phyloP scores from a whole-genome alignment of 768 basidiomycete genomes.

The Lyophyllum semitale region DNA sequence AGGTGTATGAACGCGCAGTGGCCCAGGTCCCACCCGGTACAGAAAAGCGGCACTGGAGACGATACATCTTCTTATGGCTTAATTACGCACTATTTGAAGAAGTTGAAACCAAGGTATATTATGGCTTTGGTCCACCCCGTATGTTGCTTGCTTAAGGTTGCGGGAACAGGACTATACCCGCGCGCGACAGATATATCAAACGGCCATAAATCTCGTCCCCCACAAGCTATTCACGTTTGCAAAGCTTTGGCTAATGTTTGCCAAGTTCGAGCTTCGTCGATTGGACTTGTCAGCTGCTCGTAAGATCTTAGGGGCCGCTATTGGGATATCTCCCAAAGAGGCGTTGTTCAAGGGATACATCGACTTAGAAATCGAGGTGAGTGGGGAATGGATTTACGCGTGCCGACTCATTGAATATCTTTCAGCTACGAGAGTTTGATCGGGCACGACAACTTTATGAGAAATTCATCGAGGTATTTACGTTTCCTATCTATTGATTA shows the following conservation, averaged over 20 bases:
- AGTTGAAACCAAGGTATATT: conserved; percentile 82
- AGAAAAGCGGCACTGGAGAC: conserved; percentile 91
- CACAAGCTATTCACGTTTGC: conserved; percentile 98
- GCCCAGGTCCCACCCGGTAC: conserved; percentile 92
- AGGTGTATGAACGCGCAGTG: conserved; percentile 98
- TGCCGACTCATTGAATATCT: background rate
- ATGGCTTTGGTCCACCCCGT: background rate
- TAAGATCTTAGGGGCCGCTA: conserved; percentile 84
- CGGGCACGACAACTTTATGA: background rate
- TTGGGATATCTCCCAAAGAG: conserved; percentile 97
- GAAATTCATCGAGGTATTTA: background rate
- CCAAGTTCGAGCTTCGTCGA: conserved; percentile 87
- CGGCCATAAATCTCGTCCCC: conserved; percentile 84
- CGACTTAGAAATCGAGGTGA: background rate
- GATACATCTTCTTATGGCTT: conserved; percentile 92
- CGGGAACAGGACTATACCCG: conserved; percentile 72
- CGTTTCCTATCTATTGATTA: background rate
- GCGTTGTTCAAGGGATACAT: conserved; percentile 71
- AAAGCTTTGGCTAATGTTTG: conserved; percentile 92
- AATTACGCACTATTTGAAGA: conserved; percentile 98
- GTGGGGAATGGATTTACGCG: background rate
- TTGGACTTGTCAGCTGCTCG: conserved; percentile 83
- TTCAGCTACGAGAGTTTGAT: background rate
- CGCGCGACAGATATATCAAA: conserved; percentile 90
- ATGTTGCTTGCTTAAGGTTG: background rate